Evolutionary conservation across 495 filamentous ascomycete species (phyloP).

Genomic region (Hyaloscypha bicolor): DNA sequence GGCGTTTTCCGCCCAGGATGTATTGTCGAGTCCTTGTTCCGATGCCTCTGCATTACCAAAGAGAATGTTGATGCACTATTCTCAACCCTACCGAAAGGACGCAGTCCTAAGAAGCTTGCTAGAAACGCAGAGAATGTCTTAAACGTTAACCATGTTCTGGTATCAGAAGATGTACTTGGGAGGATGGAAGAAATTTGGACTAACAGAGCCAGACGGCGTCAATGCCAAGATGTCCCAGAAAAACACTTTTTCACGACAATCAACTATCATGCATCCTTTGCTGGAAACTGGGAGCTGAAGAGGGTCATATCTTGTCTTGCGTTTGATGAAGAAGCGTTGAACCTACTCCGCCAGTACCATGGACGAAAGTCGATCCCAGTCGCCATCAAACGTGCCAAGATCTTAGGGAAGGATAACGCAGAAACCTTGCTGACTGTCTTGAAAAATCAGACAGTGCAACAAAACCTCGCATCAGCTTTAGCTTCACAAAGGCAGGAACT

Average conservation of each 20-base stretch:
- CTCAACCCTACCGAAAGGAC: not conserved
- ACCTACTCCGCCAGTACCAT: not conserved
- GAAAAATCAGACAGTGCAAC: not conserved
- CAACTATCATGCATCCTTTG: not conserved
- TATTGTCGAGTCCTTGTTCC: not conserved
- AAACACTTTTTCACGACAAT: not conserved
- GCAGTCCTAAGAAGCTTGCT: not conserved
- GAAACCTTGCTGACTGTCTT: not conserved
- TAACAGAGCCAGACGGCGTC: not conserved
- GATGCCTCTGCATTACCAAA: constrained; percentile 1
- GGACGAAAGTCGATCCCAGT: no score
- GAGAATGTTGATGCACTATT: not conserved
- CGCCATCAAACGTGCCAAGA: not conserved
- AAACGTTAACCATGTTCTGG: not conserved
- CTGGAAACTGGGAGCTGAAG: not conserved
- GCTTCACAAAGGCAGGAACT: not conserved
- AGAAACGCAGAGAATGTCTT: not conserved
- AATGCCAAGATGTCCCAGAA: not conserved
- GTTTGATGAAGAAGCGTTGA: not conserved
- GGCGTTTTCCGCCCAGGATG: not conserved
- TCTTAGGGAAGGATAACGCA: not conserved
- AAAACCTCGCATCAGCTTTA: not conserved
- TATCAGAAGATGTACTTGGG: not conserved
- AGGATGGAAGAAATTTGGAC: constrained; percentile 1
- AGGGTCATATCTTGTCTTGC: not conserved